These are phyloP conservation scores for Aspergillus puulaauensis DNA, from an alignment of 2,329 filamentous ascomycete genomes.

Conservation along the genomic window DNA sequence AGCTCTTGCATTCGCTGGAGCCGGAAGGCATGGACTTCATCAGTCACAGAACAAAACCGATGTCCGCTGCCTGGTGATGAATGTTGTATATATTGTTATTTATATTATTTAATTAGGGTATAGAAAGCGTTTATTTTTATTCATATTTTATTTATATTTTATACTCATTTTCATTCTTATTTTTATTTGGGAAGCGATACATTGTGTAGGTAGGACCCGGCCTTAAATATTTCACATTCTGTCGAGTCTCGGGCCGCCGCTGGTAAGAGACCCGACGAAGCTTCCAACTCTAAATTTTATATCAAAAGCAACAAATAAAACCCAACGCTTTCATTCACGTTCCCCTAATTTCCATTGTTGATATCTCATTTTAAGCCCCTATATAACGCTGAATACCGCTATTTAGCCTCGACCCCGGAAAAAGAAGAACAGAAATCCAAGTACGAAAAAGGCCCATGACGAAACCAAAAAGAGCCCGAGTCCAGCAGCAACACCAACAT, in stretches of 20 bases:
- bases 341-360: background rate
- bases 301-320: background rate
- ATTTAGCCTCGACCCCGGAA: background rate
- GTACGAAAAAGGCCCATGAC: conserved; percentile 17
- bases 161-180: background rate
- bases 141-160: background rate
- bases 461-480: conserved; percentile 22
- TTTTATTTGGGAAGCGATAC: background rate
- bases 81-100: conserved; percentile 22
- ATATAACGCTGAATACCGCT: too few species aligned
- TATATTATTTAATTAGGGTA: conserved; percentile 21
- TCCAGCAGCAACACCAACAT: conserved; percentile 1
- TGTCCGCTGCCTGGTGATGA: conserved; percentile 3
- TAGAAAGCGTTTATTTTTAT: conserved; percentile 17
- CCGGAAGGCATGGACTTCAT: background rate
- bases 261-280: background rate
- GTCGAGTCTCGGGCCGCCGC: background rate
- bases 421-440: background rate
- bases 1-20: background rate
- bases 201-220: too few species aligned
- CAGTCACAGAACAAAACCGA: background rate
- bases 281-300: background rate
- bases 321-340: background rate
- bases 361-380: background rate
- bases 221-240: background rate